Base-by-base conservation (phyloP, 306 rosid genomes). In the Lathyrus oleraceus region DNA sequence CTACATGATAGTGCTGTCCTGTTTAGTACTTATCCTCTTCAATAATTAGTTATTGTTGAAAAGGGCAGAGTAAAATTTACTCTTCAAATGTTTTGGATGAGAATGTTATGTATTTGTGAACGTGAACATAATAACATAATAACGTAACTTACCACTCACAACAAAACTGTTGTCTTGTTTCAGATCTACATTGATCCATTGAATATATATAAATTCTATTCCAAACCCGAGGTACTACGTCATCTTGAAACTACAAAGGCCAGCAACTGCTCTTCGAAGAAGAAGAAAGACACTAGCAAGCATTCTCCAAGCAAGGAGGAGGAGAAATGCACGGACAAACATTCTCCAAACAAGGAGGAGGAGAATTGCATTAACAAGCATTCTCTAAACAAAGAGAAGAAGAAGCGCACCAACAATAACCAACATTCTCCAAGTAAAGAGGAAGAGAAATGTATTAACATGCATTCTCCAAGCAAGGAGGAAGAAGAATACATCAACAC, bases 191-290 rank as follows among this genome's bases (percentile, higher is more conserved):
- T 82, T 73, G 86, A 93, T 76, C 93, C 96, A n/a, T 69, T 63
- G 17, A 79, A 69, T 10, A 81, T 76, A 73, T 30, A 47, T 82
- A 93, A 67, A 78, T 93, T 88, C 83, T 93, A 83, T 88, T 93
- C 98, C 74, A 93, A 88, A 75, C 91, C 92, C 38, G 88, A 85
- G 81, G 96, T 93, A 21, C 74, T 88, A 35, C 92, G 89, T 43
- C 81, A 90, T 69, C 96, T 93, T 53, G 83, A 81, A 66, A 75
- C 85, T 44, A 49, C 67, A 38, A 82, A 81, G 78, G 78, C 28
- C 72, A 75, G 56, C 65, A 69, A 17, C 67, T 20, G 69, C 79
- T 49, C 54, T 73, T 19, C 77, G 21, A 68, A 83, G 72, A 74
- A 77, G 78, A 80, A 47, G 57, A 76, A 70, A 63, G 69, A 73